A percentile compares a stretch with the other conserved stretches of the same genome.
phyloP scores from a whole-genome alignment of 176 grass and related monocot genomes.

The Olyra latifolia region DNA sequence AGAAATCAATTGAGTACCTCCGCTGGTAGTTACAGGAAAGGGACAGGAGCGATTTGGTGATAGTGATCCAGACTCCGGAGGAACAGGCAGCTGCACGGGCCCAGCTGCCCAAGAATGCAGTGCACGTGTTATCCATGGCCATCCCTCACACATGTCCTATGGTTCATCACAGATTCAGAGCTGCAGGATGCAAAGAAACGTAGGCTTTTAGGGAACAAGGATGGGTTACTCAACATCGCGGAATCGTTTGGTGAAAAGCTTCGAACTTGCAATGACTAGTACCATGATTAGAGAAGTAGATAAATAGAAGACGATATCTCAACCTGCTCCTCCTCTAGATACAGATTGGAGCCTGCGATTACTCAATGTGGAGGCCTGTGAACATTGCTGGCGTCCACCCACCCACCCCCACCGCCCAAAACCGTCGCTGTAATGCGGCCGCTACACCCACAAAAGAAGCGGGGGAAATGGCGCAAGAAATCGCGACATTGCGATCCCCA shows the following conservation, averaged over 20 bases:
- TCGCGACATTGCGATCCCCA: background rate
- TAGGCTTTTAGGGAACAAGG: background rate
- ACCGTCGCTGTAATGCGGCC: background rate
- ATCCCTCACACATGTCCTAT: background rate
- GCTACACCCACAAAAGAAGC: background rate
- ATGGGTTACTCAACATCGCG: background rate
- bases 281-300: background rate
- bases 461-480: background rate
- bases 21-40: constrained; percentile 22
- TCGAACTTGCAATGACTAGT: background rate
- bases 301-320: constrained; percentile 4
- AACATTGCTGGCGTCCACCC: background rate
- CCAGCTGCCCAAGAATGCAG: constrained; percentile 16
- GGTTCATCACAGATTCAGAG: background rate
- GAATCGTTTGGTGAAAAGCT: background rate
- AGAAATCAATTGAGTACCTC: background rate
- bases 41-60: constrained; percentile 20
- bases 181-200: background rate
- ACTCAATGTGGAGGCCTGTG: background rate
- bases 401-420: constrained; percentile 28
- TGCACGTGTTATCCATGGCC: constrained; percentile 14
- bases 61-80: constrained; percentile 11
- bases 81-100: background rate
- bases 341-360: background rate
- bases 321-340: background rate